Conservation (phyloP, 2,329 filamentous ascomycete genomes). For the Pseudogymnoascus sp. region DNA sequence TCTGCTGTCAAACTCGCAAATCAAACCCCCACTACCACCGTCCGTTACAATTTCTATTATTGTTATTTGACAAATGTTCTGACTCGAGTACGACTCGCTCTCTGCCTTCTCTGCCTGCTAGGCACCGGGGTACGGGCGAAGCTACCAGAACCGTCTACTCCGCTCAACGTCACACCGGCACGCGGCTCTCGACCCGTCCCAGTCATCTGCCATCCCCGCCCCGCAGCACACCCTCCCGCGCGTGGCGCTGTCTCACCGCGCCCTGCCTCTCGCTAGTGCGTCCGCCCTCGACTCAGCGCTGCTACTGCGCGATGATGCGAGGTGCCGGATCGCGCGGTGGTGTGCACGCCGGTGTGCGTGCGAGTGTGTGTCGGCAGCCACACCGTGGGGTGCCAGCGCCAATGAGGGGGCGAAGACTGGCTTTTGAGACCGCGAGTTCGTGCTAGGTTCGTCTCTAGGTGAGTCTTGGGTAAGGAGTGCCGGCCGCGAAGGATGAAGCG, state of each 20-base stretch:
- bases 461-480: not conserved
- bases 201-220: constrained; percentile 9
- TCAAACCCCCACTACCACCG: not conserved
- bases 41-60: too few relatives aligned
- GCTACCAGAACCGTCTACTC: not conserved
- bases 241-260: not conserved
- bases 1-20: not conserved
- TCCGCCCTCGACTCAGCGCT: not conserved
- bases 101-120: not conserved
- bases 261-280: not conserved
- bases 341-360: not conserved
- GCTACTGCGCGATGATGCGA: not conserved
- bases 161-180: not conserved
- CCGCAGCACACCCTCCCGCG: not conserved
- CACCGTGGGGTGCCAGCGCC: not conserved
- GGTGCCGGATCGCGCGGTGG: constrained; percentile 1
- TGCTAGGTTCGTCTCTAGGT: not conserved
- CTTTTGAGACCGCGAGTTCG: not conserved
- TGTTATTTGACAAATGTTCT: too few relatives aligned
- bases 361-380: not conserved
- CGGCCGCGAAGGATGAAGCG: not conserved
- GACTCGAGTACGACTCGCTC: not conserved
- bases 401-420: not conserved
- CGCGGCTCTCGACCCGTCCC: not conserved
- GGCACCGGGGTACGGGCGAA: not conserved